Evolutionary conservation across 768 basidiomycete genomes (phyloP).

Genomic region (Tricholoma matsutake): DNA sequence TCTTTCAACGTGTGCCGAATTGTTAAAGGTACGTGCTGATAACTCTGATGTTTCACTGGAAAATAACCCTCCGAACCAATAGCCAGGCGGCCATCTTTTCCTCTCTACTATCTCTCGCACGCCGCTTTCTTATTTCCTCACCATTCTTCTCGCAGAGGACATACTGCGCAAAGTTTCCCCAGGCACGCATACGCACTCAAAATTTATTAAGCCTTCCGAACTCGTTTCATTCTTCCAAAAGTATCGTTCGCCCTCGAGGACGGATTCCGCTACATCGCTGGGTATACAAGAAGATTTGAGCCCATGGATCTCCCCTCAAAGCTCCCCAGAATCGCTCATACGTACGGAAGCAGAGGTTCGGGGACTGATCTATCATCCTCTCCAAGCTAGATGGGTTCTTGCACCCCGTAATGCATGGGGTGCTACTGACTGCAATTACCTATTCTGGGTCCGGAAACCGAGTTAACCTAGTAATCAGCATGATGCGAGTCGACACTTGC

Average conservation of each 20-base stretch:
- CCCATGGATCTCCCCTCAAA: conserved; percentile 61
- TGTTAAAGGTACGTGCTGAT: conserved; percentile 70
- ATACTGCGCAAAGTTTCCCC: conserved; percentile 73
- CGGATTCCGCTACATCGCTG: not conserved
- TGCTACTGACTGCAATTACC: conserved; percentile 66
- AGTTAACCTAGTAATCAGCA: not conserved
- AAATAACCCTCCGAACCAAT: not conserved
- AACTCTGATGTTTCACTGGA: not conserved
- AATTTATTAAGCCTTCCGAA: conserved; percentile 87
- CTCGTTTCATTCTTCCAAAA: conserved; percentile 77
- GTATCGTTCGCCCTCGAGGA: conserved; percentile 35
- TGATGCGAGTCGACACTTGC: not conserved
- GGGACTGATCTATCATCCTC: conserved; percentile 74
- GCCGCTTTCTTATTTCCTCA: conserved; percentile 47
- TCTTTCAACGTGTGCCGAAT: conserved; percentile 72
- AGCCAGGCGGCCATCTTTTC: conserved; percentile 97
- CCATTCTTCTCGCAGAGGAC: conserved; percentile 72
- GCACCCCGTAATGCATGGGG: conserved; percentile 56
- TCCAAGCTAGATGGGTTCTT: conserved; percentile 67
- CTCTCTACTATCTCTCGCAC: conserved; percentile 91
- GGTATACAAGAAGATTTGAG: conserved; percentile 10
- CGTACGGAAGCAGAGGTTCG: conserved; percentile 76
- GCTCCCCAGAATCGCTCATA: conserved; percentile 44
- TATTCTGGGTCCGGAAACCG: conserved; percentile 87
- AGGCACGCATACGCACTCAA: conserved; percentile 90